Evolutionary conservation across 345 rosid genomes (phyloP), one percentile per base, ranked within the genome.

Genomic region (Moricandia arvensis): DNA sequence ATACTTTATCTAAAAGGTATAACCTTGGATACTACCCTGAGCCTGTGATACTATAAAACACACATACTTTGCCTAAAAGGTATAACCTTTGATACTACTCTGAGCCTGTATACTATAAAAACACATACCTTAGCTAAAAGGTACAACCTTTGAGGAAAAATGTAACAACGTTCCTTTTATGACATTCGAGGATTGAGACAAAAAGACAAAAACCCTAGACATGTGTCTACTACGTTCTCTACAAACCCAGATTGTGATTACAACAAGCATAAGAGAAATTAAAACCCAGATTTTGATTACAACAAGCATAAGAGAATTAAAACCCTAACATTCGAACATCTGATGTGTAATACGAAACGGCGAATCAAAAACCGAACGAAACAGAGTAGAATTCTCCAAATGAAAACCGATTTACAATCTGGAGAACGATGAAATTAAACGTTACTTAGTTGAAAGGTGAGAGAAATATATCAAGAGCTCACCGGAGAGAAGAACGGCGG

Each of bases 401-500:
- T 62, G 37, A 8, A 34, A 70, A 55, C 2, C 2, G 8, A 54
- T 5, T 2, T 3, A 58, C 18, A 68, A 77, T 77, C 35, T 15
- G 35, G 64, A 0, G 24, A 16, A 7, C 21, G 37, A 45, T 11
- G 60, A 59, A 45, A 4, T 5, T 21, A 10, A 53, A 59, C 18
- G 59, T 16, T 16, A 12, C 13, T 13, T 3, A 33, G 21, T 7
- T 11, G 17, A 31, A 18, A n/a, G 6, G 10, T n/a, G 24, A 26
- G 33, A 45, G 13, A 24, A 7, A 17, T 49, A n/a, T n/a, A n/a
- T 8, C 0, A 37, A 27, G 15, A 55, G 38, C 73, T 66, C 10
- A 72, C 77, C 73, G 73, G 73, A 24, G 66, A 13, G 27, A 0
- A 43, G 24, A 31, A 7, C 60, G 66, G 66, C 60, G 68, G 73